Evolutionary conservation across 805 yeast genomes (phyloP), one percentile per base, ranked within the genome.

Genomic region (Metschnikowia lachancei): DNA sequence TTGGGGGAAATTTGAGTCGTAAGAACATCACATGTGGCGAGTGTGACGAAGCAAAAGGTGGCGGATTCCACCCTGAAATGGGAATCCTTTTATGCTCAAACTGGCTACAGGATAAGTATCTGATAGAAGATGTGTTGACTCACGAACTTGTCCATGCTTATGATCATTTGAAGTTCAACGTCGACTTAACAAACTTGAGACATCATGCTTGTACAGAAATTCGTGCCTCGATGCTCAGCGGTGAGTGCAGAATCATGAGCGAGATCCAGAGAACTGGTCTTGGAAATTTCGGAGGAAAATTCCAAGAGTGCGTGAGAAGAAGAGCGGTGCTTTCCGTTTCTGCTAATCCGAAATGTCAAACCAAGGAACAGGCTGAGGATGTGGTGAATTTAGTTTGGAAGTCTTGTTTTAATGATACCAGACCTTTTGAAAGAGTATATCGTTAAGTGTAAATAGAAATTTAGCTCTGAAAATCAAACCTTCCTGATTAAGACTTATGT

Each of bases 131-230:
- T 59, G 87, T 95, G 0, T 67, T 94, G 52, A 77, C 97, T 1
- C 99, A 94, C 62, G 99, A 94, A 62, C 73, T 94, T 63, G 82
- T 94, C 29, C 99, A 94, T 65, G 94, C 90, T 51, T 94, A 88
- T 65, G 99, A 94, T 66, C 83, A 90, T 60, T 72, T 87, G 53
- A 85, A 89, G 64, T 94, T 94, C 72, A 73, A 88, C 45, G 90
- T 94, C 2, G 88, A 94, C 64, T 86, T 96, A 85, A 60, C 76
- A 46, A 81, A 92, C 64, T 70, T 94, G 60, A 80, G 81, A 59
- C 99, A 94, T 61, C 98, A 92, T 62, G 99, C 99, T 0, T 94
- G 99, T 64, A 84, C 97, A 1, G 99, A 94, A 65, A 88, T 94
- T 42, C 75, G 99, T 49, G 99, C 99, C 0, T 84, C 95, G 10